These are phyloP conservation scores for Sporobolomyces roseus DNA, from an alignment of 768 basidiomycete species.

Conservation along the genomic window DNA sequence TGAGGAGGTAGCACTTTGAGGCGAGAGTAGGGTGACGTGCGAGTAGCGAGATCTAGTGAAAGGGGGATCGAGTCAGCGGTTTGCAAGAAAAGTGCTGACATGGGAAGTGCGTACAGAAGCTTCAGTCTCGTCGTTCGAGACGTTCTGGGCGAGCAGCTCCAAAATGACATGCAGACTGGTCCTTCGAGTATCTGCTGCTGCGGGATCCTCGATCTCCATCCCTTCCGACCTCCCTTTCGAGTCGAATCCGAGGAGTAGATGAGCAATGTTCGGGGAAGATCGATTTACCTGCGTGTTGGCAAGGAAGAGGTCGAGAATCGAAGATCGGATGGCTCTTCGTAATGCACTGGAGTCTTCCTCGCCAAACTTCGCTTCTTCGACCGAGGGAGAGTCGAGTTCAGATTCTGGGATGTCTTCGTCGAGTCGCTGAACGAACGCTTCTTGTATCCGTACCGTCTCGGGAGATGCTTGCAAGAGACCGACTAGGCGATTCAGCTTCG, in stretches of 20 bases:
- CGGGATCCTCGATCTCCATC: conserved; percentile 47
- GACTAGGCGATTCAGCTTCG: conserved; percentile 62
- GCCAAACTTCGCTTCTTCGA: conserved; percentile 9
- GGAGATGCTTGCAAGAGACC: conserved; percentile 72
- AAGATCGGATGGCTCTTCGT: conserved; percentile 67
- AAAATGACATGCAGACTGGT: conserved; percentile 79
- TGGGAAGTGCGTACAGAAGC: conserved; percentile 26
- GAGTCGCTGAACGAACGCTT: conserved; percentile 68
- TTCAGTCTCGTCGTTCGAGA: conserved; percentile 51
- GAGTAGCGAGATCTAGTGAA: conserved; percentile 44
- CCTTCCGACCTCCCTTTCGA: conserved; percentile 32
- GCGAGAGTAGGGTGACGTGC: conserved; percentile 62
- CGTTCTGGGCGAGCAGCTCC: conserved; percentile 66
- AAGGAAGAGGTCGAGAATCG: conserved; percentile 75
- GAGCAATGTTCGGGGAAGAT: conserved; percentile 75
- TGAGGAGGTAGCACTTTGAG: conserved; percentile 74
- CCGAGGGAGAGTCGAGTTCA: conserved; percentile 50
- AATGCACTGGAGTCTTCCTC: conserved; percentile 33
- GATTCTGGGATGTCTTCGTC: conserved; percentile 62
- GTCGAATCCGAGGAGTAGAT: conserved; percentile 76
- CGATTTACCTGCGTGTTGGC: conserved; percentile 64
- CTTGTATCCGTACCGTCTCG: conserved; percentile 79
- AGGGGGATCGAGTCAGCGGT: not conserved
- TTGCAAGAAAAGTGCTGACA: not conserved
- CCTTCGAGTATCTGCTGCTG: conserved; percentile 42